Percentiles rank a stretch among this genome's conserved stretches.
These are phyloP conservation scores for Geotrichum fermentans DNA, from an alignment of 1,139 yeast species.

Conservation along the genomic window DNA sequence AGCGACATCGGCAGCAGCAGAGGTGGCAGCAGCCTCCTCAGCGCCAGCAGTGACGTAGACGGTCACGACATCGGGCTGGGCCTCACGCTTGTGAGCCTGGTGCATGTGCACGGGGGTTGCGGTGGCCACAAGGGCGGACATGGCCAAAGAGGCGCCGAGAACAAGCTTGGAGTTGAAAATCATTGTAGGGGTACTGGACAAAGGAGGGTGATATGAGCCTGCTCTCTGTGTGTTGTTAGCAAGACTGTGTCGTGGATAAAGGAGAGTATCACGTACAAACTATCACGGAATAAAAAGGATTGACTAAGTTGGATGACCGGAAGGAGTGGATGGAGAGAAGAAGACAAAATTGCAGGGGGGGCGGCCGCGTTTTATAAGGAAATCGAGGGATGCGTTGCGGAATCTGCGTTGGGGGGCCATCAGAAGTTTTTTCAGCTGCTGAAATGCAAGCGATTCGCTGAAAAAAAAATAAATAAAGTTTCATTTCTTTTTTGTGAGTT, in stretches of 20 bases:
- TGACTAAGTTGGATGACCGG: no score
- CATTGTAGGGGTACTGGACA: background rate
- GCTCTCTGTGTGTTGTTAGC: no score
- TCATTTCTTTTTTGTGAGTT: no score
- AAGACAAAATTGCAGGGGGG: no score
- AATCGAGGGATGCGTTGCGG: no score
- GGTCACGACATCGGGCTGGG: conserved; percentile 33
- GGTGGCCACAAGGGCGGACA: conserved; percentile 27
- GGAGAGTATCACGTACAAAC: background rate
- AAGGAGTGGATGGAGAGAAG: no score
- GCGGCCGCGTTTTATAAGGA: no score
- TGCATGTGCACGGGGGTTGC: conserved; percentile 38
- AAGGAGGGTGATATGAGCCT: background rate
- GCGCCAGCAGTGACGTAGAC: conserved; percentile 30
- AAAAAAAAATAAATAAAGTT: no score
- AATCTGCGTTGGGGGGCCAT: no score
- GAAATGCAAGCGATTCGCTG: no score
- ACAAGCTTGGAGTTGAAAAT: conserved; percentile 13
- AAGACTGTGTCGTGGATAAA: background rate
- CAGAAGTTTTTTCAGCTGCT: no score
- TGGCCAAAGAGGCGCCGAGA: conserved; percentile 23
- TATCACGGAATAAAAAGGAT: conserved; percentile 3
- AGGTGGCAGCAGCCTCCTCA: conserved; percentile 30
- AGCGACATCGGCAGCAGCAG: conserved; percentile 17
- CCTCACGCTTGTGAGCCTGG: conserved; percentile 42